These are phyloP conservation scores for Ganoderma meredithae DNA, from an alignment of 1,284 basidiomycete species.

Conservation along the genomic window DNA sequence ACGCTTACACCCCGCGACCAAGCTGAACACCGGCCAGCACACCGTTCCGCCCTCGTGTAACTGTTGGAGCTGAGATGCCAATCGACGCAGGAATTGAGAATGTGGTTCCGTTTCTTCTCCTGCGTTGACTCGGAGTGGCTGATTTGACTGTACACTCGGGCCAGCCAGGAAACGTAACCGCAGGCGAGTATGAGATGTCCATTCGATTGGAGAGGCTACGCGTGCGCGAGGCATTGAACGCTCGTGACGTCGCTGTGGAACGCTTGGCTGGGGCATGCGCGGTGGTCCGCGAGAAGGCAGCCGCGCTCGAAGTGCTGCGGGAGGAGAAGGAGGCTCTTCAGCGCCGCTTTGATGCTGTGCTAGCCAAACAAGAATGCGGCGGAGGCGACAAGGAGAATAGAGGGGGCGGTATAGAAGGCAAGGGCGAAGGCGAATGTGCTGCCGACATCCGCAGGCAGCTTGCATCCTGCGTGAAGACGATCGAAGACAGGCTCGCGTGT, in stretches of 20 bases:
- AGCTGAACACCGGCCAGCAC: neutral
- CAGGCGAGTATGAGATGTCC: slow-evolving; percentile 25
- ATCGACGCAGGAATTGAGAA: neutral
- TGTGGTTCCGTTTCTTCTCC: neutral
- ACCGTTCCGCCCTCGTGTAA: neutral
- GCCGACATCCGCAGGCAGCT: slow-evolving; percentile 42
- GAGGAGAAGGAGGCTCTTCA: slow-evolving; percentile 46
- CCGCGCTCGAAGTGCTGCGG: slow-evolving; percentile 56
- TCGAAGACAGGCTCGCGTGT: slow-evolving; percentile 48
- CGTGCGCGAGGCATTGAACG: slow-evolving; percentile 63
- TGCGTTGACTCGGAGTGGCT: neutral
- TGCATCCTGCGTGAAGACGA: slow-evolving; percentile 47
- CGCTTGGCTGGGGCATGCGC: slow-evolving; percentile 68
- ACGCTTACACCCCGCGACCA: neutral
- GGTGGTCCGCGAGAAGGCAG: slow-evolving; percentile 66
- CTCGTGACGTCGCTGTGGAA: slow-evolving; percentile 69
- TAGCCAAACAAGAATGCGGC: neutral
- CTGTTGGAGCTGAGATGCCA: neutral
- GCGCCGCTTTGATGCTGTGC: slow-evolving; percentile 32
- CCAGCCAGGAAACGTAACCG: neutral
- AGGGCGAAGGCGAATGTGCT: slow-evolving; percentile 20
- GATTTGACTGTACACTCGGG: neutral
- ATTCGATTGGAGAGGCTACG: slow-evolving; percentile 63
- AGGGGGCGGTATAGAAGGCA: neutral
- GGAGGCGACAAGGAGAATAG: slow-evolving; percentile 14